Evolutionary conservation across 2,329 filamentous ascomycete genomes (phyloP).

Genomic region (Fusarium bactridioides): DNA sequence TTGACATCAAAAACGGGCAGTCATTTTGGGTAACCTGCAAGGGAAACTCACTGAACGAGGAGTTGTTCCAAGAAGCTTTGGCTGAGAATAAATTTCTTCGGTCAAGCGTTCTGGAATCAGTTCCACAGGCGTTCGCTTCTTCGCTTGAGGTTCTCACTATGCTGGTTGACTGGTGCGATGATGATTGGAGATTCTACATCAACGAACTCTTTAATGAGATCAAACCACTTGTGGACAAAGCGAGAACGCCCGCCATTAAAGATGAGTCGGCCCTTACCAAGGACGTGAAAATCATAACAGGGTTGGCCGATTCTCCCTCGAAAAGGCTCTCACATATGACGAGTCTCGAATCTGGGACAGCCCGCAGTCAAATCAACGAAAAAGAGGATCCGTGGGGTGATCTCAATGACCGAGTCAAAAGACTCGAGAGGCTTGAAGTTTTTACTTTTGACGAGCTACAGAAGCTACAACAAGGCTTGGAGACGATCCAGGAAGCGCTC

Average conservation of each 20-base stretch:
- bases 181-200: slow-evolving; percentile 24
- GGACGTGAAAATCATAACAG: background rate
- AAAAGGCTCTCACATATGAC: background rate
- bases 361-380: background rate
- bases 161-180: slow-evolving; percentile 28
- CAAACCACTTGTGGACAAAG: background rate
- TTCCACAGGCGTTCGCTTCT: background rate
- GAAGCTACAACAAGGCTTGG: background rate
- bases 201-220: slow-evolving; percentile 10
- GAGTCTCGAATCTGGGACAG: background rate
- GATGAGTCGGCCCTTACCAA: background rate
- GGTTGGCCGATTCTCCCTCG: background rate
- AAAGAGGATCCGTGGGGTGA: background rate
- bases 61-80: background rate
- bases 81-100: background rate
- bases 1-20: slow-evolving; percentile 10
- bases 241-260: background rate
- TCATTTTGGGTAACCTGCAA: slow-evolving; percentile 19
- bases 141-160: slow-evolving; percentile 1
- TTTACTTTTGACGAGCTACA: slow-evolving; percentile 16
- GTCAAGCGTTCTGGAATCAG: background rate
- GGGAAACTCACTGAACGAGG: slow-evolving; percentile 9
- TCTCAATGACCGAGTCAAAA: background rate
- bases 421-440: background rate
- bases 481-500: slow-evolving; percentile 15